Percentiles rank a stretch among this genome's conserved stretches.
Evolutionary conservation across 2,329 filamentous ascomycete species (phyloP).

Genomic region (Penicillium sp.): DNA sequence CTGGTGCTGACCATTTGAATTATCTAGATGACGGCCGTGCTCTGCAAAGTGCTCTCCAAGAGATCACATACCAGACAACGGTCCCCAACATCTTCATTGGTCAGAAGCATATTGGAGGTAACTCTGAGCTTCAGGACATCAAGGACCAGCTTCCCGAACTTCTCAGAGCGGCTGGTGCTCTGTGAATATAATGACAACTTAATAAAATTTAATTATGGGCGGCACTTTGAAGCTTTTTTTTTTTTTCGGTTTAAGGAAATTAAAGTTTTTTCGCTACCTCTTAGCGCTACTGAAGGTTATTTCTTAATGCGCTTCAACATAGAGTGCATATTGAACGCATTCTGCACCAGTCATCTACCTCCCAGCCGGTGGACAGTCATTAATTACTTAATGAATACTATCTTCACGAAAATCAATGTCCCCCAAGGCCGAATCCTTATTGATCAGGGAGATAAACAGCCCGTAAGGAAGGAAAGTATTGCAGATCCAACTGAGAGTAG

Average conservation of each 20-base stretch:
- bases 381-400: no score
- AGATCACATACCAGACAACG: conserved; percentile 10
- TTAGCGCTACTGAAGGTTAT: background rate
- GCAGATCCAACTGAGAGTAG: background rate
- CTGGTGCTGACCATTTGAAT: background rate
- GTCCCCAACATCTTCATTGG: conserved; percentile 14
- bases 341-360: no score
- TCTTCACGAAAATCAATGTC: background rate
- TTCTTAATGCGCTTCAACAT: background rate
- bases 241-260: no score
- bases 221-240: background rate
- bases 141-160: background rate
- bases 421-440: background rate
- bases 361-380: no score
- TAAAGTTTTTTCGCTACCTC: background rate
- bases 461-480: background rate
- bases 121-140: conserved; percentile 10
- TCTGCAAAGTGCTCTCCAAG: conserved; percentile 9
- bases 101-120: conserved; percentile 11
- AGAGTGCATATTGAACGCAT: no score
- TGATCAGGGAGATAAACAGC: background rate
- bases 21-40: conserved; percentile 6
- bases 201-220: background rate
- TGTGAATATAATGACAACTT: background rate
- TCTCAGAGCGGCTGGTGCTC: background rate